These are phyloP conservation scores for Metarhizium sp. DNA, from an alignment of 2,329 filamentous ascomycete species.

Conservation along the genomic window DNA sequence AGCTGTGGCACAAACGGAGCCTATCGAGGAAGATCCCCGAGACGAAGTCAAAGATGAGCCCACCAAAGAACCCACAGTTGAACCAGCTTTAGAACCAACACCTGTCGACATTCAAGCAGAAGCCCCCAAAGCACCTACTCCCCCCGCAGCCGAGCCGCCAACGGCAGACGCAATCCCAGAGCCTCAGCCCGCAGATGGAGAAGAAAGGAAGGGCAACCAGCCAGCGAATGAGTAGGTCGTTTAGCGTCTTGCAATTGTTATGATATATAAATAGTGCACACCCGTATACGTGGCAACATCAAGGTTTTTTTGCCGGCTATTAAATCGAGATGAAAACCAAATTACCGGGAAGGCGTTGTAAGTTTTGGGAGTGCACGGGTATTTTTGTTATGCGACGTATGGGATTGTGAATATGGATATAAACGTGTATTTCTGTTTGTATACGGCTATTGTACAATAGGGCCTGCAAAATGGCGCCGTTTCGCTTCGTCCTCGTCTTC, in stretches of 20 bases:
- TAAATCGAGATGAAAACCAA: background rate
- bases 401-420: background rate
- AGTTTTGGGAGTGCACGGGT: background rate
- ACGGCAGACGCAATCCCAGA: background rate
- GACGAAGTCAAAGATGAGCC: conserved; percentile 22
- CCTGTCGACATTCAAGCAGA: background rate
- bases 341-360: background rate
- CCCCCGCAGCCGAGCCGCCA: background rate
- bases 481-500: no score
- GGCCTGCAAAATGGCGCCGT: background rate
- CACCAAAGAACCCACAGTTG: background rate
- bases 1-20: conserved; percentile 9
- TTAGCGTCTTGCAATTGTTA: conserved; percentile 1
- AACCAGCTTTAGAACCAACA: conserved; percentile 8
- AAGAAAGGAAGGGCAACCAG: conserved; percentile 6
- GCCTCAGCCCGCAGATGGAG: background rate
- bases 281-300: background rate
- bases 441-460: background rate
- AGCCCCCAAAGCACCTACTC: background rate
- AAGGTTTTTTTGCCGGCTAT: background rate
- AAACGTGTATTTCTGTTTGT: background rate
- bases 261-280: background rate
- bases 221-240: conserved; percentile 9
- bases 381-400: background rate
- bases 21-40: background rate